These are phyloP conservation scores for Komagataella mondaviorum DNA, from an alignment of 805 yeast genomes.

Conservation along the genomic window DNA sequence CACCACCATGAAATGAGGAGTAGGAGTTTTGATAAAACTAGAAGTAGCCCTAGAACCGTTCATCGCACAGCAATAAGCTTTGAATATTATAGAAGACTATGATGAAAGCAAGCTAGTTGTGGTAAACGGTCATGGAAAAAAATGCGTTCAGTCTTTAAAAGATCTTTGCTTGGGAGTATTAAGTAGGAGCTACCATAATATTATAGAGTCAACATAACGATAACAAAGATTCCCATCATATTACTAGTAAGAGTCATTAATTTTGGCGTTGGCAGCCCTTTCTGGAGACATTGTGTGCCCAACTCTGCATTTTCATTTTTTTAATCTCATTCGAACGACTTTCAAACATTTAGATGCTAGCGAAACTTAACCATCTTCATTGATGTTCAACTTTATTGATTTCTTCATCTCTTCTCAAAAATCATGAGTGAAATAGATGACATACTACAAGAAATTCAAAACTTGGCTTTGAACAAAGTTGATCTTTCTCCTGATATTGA, in stretches of 20 bases:
- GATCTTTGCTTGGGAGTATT: no score
- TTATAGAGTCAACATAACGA: no score
- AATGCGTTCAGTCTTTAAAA: no score
- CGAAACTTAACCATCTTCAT: background rate
- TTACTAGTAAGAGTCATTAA: background rate
- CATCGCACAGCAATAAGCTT: no score
- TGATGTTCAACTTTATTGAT: background rate
- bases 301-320: background rate
- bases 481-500: constrained; percentile 4
- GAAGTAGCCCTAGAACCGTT: no score
- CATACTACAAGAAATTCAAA: background rate
- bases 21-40: no score
- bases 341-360: background rate
- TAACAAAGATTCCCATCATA: no score
- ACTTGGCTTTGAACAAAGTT: background rate
- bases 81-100: no score
- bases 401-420: background rate
- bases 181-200: no score
- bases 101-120: no score
- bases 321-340: background rate
- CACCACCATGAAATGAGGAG: no score
- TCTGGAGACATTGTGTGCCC: background rate
- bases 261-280: background rate
- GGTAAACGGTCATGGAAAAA: no score
- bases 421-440: background rate